Percentiles rank a stretch among this genome's conserved stretches.
phyloP scores from a whole-genome alignment of 2,329 filamentous ascomycete genomes.

The Trichoderma lentiforme region DNA sequence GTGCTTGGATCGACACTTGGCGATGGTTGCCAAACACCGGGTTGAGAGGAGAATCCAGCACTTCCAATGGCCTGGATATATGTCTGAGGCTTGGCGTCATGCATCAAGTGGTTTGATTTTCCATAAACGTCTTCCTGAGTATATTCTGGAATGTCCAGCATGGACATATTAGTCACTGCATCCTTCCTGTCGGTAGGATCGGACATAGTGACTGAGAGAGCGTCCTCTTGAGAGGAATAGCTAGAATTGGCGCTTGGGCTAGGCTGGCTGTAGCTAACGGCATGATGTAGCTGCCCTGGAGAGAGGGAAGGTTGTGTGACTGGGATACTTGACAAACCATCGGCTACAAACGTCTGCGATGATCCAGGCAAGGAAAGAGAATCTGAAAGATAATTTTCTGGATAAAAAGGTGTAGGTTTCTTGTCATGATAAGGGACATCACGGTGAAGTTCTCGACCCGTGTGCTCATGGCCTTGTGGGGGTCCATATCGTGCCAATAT shows the following conservation, averaged over 20 bases:
- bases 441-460: not conserved
- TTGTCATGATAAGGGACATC: not conserved
- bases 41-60: not conserved
- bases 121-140: not conserved
- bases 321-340: not conserved
- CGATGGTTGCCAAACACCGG: not conserved
- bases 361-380: not conserved
- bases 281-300: not conserved
- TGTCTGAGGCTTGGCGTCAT: not conserved
- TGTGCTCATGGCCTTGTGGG: not conserved
- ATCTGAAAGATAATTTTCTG: not conserved
- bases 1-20: not conserved
- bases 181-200: not conserved
- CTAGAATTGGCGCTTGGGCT: not conserved
- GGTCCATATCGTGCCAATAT: not conserved
- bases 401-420: not conserved
- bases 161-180: not conserved
- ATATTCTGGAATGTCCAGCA: not conserved
- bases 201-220: not conserved
- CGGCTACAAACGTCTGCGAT: not conserved
- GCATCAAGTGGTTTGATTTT: not conserved
- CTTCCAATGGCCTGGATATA: not conserved
- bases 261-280: not conserved
- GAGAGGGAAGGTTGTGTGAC: no score
- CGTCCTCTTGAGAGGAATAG: not conserved